Percentiles rank a stretch among this genome's conserved stretches.
Evolutionary conservation across 352 stramenopile genomes (phyloP).

Genomic region (Phytophthora palmivora): DNA sequence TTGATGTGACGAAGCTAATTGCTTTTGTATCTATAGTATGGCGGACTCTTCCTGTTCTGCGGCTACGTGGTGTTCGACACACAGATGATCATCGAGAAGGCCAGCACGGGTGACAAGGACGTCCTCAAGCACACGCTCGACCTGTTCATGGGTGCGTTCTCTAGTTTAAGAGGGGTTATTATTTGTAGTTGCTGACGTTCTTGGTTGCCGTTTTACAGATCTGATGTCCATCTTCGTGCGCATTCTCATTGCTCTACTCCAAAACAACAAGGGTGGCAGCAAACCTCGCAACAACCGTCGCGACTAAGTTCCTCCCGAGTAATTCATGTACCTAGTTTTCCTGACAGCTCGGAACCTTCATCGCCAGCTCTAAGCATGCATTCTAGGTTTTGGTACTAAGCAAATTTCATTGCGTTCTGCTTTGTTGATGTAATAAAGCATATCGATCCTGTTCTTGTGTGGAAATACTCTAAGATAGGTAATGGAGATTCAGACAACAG

Average conservation of each 20-base stretch:
- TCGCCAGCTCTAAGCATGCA: slow-evolving; percentile 25
- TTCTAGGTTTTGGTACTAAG: slow-evolving; percentile 10
- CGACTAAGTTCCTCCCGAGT: slow-evolving; percentile 23
- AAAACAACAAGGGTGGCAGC: slow-evolving; percentile 65
- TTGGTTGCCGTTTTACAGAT: slow-evolving; percentile 47
- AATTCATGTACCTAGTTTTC: background rate
- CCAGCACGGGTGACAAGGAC: slow-evolving; percentile 82
- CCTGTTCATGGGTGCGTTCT: slow-evolving; percentile 82
- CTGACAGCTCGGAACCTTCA: slow-evolving; percentile 9
- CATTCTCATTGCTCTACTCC: slow-evolving; percentile 82
- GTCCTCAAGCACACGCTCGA: slow-evolving; percentile 82
- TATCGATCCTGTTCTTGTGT: too few species aligned
- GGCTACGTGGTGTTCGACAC: slow-evolving; percentile 92
- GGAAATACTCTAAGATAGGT: too few species aligned
- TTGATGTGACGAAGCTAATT: background rate
- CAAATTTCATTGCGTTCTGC: background rate
- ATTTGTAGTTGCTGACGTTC: slow-evolving; percentile 5
- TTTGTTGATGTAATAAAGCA: background rate
- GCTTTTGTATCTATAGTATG: slow-evolving; percentile 52
- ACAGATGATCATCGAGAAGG: slow-evolving; percentile 93
- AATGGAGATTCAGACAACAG: too few species aligned
- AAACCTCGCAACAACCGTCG: slow-evolving; percentile 41
- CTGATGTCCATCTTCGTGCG: slow-evolving; percentile 91
- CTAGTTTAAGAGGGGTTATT: slow-evolving; percentile 1
- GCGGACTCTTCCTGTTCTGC: slow-evolving; percentile 88